Conservation (phyloP, 345 rosid species). For the Euphorbia pulcherrima region DNA sequence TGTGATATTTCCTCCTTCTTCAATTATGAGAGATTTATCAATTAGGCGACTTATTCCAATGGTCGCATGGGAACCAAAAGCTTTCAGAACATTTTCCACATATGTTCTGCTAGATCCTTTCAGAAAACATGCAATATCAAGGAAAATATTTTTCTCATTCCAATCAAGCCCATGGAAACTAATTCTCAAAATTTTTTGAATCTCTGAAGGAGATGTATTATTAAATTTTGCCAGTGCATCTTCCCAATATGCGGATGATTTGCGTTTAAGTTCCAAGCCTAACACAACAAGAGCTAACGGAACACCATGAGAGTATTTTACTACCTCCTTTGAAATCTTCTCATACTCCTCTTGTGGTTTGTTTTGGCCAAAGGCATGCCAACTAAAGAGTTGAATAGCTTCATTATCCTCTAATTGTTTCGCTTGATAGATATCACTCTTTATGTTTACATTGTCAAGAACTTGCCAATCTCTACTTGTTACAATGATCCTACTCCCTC, state of each 20-base stretch:
- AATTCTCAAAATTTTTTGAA: not conserved
- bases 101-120: not conserved
- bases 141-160: not conserved
- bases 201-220: not conserved
- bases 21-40: constrained; percentile 1
- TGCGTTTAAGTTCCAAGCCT: not conserved
- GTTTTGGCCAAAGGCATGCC: not conserved
- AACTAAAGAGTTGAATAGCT: constrained; percentile 1
- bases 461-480: constrained; percentile 3
- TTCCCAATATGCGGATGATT: not conserved
- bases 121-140: constrained; percentile 1
- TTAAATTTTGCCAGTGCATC: not conserved
- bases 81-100: not conserved
- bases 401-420: not conserved
- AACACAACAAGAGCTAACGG: constrained; percentile 3
- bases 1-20: too few species aligned
- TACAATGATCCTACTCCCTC: constrained; percentile 1
- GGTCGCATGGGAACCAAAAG: not conserved
- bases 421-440: not conserved
- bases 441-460: not conserved
- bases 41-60: not conserved
- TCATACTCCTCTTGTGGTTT: not conserved
- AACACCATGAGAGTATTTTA: not conserved
- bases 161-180: not conserved
- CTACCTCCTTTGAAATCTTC: not conserved